These are phyloP conservation scores for Paraconiothyrium sp. DNA, from an alignment of 2,329 filamentous ascomycete genomes.

Conservation along the genomic window DNA sequence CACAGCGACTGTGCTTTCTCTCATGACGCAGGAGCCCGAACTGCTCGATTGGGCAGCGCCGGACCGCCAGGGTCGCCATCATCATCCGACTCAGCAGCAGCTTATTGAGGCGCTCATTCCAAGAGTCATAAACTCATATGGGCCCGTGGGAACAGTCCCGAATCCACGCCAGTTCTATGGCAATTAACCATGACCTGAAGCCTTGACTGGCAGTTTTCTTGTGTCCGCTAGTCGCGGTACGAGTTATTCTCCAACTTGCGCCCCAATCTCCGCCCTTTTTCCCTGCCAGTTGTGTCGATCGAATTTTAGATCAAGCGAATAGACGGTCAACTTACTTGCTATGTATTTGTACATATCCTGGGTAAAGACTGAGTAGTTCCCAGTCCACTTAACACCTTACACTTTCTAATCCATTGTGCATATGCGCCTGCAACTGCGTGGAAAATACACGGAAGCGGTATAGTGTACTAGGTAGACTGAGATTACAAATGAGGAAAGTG, in stretches of 20 bases:
- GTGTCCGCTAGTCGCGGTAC: background rate
- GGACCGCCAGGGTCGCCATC: constrained; percentile 14
- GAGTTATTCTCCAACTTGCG: background rate
- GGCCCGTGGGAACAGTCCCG: background rate
- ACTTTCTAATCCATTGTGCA: constrained; percentile 4
- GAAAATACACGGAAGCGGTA: background rate
- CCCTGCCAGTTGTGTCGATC: background rate
- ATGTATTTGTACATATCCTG: background rate
- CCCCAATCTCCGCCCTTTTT: background rate
- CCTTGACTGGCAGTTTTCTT: background rate
- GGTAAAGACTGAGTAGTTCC: background rate
- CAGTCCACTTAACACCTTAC: background rate
- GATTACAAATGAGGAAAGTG: constrained; percentile 17
- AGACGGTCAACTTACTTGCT: background rate
- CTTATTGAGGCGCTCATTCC: background rate
- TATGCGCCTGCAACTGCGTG: background rate
- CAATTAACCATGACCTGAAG: background rate
- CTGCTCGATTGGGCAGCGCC: constrained; percentile 20
- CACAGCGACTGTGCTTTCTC: constrained; percentile 10
- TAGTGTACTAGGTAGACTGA: background rate
- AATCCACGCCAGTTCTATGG: background rate
- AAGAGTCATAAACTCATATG: background rate
- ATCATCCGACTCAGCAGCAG: constrained; percentile 2
- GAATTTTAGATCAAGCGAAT: background rate
- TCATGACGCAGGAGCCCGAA: constrained; percentile 14